Conservation (phyloP, 176 grass and related monocot genomes). For the Triticum urartu region DNA sequence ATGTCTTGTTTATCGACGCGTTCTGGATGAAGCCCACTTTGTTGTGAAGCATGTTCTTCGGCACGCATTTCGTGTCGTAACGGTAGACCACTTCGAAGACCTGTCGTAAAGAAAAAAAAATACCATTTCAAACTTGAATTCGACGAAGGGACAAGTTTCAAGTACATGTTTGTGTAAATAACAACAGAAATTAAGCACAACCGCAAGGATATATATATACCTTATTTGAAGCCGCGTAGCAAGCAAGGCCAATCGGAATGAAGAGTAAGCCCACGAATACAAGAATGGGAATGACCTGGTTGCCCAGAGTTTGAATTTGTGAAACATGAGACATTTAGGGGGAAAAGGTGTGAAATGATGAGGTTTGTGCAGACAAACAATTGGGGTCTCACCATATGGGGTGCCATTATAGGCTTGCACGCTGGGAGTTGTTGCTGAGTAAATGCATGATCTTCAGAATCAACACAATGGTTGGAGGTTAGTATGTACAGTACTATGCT, state of each 20-base stretch:
- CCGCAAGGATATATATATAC: neutral
- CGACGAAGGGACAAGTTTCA: neutral
- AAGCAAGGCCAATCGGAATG: slow-evolving; percentile 40
- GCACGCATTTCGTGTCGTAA: slow-evolving; percentile 62
- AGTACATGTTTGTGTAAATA: neutral
- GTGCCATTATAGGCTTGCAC: slow-evolving; percentile 24
- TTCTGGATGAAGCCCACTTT: slow-evolving; percentile 67
- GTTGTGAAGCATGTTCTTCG: slow-evolving; percentile 44
- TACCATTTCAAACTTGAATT: neutral
- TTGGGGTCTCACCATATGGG: slow-evolving; percentile 24
- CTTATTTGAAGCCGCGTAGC: slow-evolving; percentile 36
- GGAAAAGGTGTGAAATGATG: neutral
- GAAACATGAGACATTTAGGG: neutral
- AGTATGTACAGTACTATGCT: slow-evolving; percentile 9
- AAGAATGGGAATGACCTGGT: slow-evolving; percentile 38
- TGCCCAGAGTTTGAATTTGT: neutral
- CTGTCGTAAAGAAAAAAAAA: slow-evolving; percentile 40
- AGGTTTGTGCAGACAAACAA: neutral
- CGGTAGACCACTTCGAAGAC: slow-evolving; percentile 61
- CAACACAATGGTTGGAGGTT: neutral
- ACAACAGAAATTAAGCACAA: neutral
- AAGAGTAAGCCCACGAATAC: slow-evolving; percentile 27
- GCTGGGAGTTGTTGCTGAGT: slow-evolving; percentile 54
- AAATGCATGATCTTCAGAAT: slow-evolving; percentile 39
- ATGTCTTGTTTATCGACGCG: slow-evolving; percentile 47